phyloP scores from a whole-genome alignment of 2,329 filamentous ascomycete species.

The Diaporthe sp. region DNA sequence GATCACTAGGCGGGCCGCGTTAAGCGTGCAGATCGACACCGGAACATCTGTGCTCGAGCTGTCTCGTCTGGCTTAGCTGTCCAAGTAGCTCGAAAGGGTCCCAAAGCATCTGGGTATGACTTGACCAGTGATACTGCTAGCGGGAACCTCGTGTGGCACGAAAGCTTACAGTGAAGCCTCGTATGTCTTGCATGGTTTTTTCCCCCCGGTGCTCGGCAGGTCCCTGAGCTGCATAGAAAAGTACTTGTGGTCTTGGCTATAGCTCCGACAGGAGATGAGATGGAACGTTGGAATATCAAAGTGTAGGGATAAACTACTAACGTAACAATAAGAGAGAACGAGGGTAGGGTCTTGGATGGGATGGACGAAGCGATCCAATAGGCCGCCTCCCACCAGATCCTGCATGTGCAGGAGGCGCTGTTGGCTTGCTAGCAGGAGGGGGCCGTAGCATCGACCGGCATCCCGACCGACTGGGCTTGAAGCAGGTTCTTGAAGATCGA shows the following conservation, averaged over 20 bases:
- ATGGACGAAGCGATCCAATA: not conserved
- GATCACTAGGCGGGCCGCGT: not conserved
- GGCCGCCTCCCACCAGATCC: not conserved
- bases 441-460: not conserved
- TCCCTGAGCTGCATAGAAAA: not conserved
- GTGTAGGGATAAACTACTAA: too few relatives aligned
- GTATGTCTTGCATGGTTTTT: not conserved
- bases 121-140: not conserved
- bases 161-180: too few relatives aligned
- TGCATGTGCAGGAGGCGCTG: not conserved
- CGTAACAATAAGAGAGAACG: not conserved
- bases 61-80: not conserved
- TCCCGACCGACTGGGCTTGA: conserved; percentile 3
- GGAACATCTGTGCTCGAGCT: conserved; percentile 25
- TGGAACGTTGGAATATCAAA: not conserved
- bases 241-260: not conserved
- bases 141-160: not conserved
- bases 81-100: not conserved
- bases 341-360: not conserved
- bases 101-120: not conserved
- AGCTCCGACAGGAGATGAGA: not conserved
- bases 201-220: not conserved
- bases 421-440: not conserved
- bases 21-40: not conserved
- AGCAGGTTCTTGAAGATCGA: not conserved